These are phyloP conservation scores for Fusarium sp. DNA, from an alignment of 2,329 filamentous ascomycete species.

Conservation along the genomic window DNA sequence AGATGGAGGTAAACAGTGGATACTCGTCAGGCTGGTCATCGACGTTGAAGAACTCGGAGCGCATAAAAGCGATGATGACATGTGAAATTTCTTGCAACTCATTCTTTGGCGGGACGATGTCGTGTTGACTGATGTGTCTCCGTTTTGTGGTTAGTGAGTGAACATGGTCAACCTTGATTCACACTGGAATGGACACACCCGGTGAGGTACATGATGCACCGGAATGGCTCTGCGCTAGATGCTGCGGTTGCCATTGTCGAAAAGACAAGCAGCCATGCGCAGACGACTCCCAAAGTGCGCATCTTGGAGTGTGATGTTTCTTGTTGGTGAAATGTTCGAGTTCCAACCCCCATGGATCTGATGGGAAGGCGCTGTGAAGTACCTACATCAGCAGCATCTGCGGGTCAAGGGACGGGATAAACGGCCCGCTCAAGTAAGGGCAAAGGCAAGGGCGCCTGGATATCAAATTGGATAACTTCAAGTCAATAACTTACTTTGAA, in stretches of 20 bases:
- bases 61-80: constrained; percentile 72
- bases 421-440: not conserved
- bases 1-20: constrained; percentile 69
- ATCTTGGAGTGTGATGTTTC: not conserved
- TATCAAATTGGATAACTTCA: not conserved
- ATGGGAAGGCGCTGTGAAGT: not conserved
- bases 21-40: constrained; percentile 57
- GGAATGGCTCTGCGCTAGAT: constrained; percentile 26
- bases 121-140: constrained; percentile 63
- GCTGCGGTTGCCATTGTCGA: not conserved
- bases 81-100: constrained; percentile 67
- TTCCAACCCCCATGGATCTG: not conserved
- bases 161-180: not conserved
- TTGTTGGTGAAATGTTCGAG: not conserved
- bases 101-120: constrained; percentile 57
- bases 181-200: constrained; percentile 54
- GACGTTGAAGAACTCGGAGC: constrained; percentile 66
- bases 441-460: not conserved
- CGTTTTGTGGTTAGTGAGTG: constrained; percentile 4
- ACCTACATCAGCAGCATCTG: constrained; percentile 4
- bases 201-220: constrained; percentile 66
- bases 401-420: not conserved
- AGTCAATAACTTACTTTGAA: not conserved
- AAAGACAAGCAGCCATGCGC: constrained; percentile 11
- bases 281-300: not conserved